Conservation (phyloP, 495 filamentous ascomycete species). For the Aspergillus homomorphus region DNA sequence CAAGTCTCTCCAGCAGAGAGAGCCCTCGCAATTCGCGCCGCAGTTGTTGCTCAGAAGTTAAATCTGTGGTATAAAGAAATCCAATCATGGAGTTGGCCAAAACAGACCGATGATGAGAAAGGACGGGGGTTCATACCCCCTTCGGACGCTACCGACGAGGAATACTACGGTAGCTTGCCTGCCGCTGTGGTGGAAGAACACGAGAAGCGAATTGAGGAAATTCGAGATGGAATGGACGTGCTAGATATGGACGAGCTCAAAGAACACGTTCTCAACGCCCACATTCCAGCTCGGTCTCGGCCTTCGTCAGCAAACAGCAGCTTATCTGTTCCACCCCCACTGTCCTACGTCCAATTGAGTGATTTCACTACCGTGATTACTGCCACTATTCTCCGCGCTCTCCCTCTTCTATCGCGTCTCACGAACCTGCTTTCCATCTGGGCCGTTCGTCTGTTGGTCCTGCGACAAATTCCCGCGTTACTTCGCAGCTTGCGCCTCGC, state of each 20-base stretch:
- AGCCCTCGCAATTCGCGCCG: conserved; percentile 69
- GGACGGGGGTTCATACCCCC: conserved; percentile 59
- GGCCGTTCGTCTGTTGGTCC: conserved; percentile 69
- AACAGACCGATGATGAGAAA: conserved; percentile 28
- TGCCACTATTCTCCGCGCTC: conserved; percentile 77
- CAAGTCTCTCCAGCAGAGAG: conserved; percentile 63
- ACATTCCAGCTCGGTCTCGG: conserved; percentile 58
- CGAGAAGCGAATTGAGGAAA: conserved; percentile 72
- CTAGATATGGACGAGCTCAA: conserved; percentile 90
- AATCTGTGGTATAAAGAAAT: conserved; percentile 76
- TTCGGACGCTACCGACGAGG: conserved; percentile 27
- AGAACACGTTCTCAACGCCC: conserved; percentile 76
- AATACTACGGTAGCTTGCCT: conserved; percentile 69
- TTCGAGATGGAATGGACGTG: conserved; percentile 70
- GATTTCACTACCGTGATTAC: conserved; percentile 88
- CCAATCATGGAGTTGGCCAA: conserved; percentile 70
- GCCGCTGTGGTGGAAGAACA: conserved; percentile 59
- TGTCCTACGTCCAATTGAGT: conserved; percentile 61
- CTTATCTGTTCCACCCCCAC: conserved; percentile 51
- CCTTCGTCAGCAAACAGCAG: conserved; percentile 53
- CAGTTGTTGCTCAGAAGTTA: conserved; percentile 70
- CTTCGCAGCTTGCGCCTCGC: conserved; percentile 62
- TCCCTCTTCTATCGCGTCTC: conserved; percentile 77
- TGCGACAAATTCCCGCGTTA: conserved; percentile 67
- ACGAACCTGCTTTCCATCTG: conserved; percentile 67